Evolutionary conservation across 768 basidiomycete genomes (phyloP), one percentile per base, ranked within the genome.

Genomic region (Mycena capillaripes): DNA sequence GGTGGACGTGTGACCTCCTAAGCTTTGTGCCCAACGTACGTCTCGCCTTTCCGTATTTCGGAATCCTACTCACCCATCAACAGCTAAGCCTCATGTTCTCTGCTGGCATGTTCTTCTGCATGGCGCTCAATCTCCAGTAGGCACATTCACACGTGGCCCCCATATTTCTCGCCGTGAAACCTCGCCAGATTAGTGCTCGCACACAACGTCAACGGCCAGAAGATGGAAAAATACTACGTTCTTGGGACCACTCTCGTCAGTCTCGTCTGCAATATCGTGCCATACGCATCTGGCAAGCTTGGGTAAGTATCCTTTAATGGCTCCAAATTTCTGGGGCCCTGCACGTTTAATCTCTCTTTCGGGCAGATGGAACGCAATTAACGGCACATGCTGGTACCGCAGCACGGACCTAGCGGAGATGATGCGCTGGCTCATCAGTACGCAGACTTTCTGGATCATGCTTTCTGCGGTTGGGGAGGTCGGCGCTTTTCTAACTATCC

Each of bases 191-290:
- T 68, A 19, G 66, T 68, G 2, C 57, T 68, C 23, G 58, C 46
- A 17, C 32, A 19, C 21, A 50, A 44, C 30, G 30, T 59, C 25
- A 59, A 52, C 38, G 66, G 66, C 32, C 66, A 42, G 40, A 59
- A 50, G 34, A 67, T 57, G 42, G 66, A 67, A 50, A 67, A 67
- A 30, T 67, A 58, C n/a, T 67, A 67, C 27, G 48, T 59, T 23
- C n/a, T n/a, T n/a, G n/a, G n/a, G n/a, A n/a, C n/a, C n/a, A n/a
- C n/a, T n/a, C n/a, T n/a, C n/a, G n/a, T n/a, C n/a, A n/a, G n/a
- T n/a, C n/a, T n/a, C n/a, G n/a, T n/a, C n/a, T n/a, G n/a, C n/a
- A n/a, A n/a, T n/a, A n/a, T n/a, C n/a, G n/a, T n/a, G n/a, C n/a
- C n/a, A n/a, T n/a, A n/a, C n/a, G n/a, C n/a, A n/a, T n/a, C n/a